Conservation (phyloP, 441 rosid genomes). For the Arabidopsis lyrata region DNA sequence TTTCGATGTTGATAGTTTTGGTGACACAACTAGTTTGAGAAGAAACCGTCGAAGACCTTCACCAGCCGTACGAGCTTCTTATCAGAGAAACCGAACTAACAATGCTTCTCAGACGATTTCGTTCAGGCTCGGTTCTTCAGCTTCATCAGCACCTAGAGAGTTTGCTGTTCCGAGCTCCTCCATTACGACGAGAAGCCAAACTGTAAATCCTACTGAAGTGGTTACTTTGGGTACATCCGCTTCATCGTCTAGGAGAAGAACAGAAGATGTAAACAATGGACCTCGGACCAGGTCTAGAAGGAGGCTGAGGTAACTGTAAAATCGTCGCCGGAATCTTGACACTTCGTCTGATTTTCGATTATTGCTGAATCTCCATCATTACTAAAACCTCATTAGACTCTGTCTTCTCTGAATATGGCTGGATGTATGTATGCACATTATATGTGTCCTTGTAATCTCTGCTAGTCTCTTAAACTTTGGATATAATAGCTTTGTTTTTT, state of each 20-base stretch:
- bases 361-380: constrained; percentile 15
- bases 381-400: constrained; percentile 15
- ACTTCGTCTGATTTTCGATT: not conserved
- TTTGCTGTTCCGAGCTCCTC: constrained; percentile 34
- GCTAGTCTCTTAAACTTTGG: constrained; percentile 29
- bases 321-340: not conserved
- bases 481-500: constrained; percentile 6
- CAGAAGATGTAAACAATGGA: constrained; percentile 49
- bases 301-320: constrained; percentile 47
- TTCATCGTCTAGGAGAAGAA: constrained; percentile 55
- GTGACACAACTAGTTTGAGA: constrained; percentile 43
- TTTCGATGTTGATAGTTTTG: constrained; percentile 52
- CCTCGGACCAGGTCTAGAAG: constrained; percentile 52
- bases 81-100: constrained; percentile 42
- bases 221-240: constrained; percentile 36
- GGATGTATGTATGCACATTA: constrained; percentile 34
- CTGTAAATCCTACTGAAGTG: constrained; percentile 40
- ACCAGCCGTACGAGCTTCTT: constrained; percentile 37
- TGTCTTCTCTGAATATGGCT: constrained; percentile 15
- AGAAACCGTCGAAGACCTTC: constrained; percentile 49
- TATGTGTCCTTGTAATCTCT: constrained; percentile 24
- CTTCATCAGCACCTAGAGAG: constrained; percentile 32
- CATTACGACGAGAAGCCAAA: constrained; percentile 42
- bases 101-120: constrained; percentile 43
- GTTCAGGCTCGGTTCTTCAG: constrained; percentile 25